Percentiles rank a stretch among this genome's conserved stretches.
Evolutionary conservation across 208 protist genomes (phyloP).

Genomic region (Leishmania braziliensis): DNA sequence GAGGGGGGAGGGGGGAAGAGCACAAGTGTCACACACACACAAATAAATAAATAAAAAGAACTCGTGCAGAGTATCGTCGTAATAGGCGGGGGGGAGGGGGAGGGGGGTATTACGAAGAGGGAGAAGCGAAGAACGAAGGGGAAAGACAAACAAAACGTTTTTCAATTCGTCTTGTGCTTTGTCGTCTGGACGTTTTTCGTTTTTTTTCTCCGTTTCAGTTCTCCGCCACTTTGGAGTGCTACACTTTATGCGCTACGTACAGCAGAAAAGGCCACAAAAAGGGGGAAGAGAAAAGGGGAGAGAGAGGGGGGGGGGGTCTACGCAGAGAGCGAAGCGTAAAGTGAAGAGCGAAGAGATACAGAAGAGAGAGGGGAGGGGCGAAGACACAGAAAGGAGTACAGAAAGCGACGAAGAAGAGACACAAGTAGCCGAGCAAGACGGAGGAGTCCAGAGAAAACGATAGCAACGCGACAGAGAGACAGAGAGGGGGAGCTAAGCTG

Average conservation of each 20-base stretch:
- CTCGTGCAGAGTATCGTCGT: neutral
- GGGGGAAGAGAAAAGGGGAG: too few relatives aligned
- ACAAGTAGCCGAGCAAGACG: neutral
- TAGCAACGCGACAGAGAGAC: neutral
- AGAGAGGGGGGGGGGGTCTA: neutral
- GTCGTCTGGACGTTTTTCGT: too few relatives aligned
- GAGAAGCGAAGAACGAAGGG: neutral
- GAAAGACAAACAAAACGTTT: neutral
- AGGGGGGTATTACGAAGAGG: too few relatives aligned
- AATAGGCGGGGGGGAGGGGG: neutral
- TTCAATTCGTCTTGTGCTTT: too few relatives aligned
- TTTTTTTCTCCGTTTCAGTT: too few relatives aligned
- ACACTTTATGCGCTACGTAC: too few relatives aligned
- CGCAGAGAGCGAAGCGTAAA: neutral
- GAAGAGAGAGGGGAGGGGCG: neutral
- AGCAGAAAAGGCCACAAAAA: neutral
- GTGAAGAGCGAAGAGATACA: neutral
- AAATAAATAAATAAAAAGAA: neutral
- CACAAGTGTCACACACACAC: neutral
- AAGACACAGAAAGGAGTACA: neutral
- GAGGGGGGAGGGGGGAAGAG: neutral
- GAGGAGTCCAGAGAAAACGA: neutral
- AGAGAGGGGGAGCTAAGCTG: neutral
- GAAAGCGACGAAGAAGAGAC: neutral
- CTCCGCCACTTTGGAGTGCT: too few relatives aligned